Percentiles rank a stretch among this genome's conserved stretches.
These are phyloP conservation scores for Polysphondylium violaceum DNA, from an alignment of 78 protist genomes.

Conservation along the genomic window DNA sequence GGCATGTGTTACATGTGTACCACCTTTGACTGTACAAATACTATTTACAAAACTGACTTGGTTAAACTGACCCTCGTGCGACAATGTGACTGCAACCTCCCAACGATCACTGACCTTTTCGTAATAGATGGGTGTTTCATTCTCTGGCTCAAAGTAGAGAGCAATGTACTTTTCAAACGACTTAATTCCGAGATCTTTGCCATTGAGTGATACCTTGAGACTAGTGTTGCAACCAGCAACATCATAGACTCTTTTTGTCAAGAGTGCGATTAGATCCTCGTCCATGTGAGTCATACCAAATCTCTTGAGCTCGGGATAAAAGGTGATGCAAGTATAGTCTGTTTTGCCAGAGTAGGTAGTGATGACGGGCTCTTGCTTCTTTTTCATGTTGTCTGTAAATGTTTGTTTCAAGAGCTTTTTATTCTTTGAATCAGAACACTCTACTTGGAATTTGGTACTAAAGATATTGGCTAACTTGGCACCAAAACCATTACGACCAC, in stretches of 20 bases:
- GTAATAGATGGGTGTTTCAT: not conserved
- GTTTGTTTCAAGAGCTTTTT: slow-evolving; percentile 52
- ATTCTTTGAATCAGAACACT: slow-evolving; percentile 78
- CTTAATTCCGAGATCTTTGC: not conserved
- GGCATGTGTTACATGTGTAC: slow-evolving; percentile 95
- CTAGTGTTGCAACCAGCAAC: slow-evolving; percentile 91
- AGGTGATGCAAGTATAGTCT: slow-evolving; percentile 87
- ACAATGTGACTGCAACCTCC: slow-evolving; percentile 55
- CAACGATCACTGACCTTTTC: slow-evolving; percentile 68
- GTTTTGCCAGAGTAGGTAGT: slow-evolving; percentile 9
- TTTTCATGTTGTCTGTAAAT: slow-evolving; percentile 80
- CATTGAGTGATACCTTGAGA: slow-evolving; percentile 71
- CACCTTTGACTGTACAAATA: slow-evolving; percentile 98
- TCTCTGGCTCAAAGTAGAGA: slow-evolving; percentile 19
- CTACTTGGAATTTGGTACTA: slow-evolving; percentile 87
- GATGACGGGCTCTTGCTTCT: slow-evolving; percentile 49
- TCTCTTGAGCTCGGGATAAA: slow-evolving; percentile 81
- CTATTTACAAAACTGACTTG: slow-evolving; percentile 97
- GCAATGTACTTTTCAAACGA: slow-evolving; percentile 89
- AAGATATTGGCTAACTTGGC: slow-evolving; percentile 99
- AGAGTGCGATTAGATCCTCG: slow-evolving; percentile 87
- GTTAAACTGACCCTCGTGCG: slow-evolving; percentile 40
- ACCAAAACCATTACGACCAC: slow-evolving; percentile 98
- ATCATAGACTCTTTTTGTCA: slow-evolving; percentile 93
- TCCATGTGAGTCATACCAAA: slow-evolving; percentile 89